Evolutionary conservation across 306 rosid genomes (phyloP), one percentile per base, ranked within the genome.

Genomic region (Vicia faba): DNA sequence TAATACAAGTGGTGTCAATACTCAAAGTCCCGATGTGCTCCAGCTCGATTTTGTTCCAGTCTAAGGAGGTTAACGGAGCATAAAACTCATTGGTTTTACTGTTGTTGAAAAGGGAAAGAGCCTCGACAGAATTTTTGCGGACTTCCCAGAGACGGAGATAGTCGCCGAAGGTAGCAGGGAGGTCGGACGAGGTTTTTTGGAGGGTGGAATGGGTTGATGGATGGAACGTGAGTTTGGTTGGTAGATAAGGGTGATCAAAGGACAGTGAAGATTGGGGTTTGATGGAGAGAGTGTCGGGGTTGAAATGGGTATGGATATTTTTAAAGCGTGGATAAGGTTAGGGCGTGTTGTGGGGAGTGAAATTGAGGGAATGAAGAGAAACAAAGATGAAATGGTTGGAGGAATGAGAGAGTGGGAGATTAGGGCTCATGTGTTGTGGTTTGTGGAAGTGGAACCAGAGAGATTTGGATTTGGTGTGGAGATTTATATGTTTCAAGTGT

Each of bases 111-210:
- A 93, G 92, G 0, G 93, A 84, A 19, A 88, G 48, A 4, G 96
- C 67, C 10, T 93, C 96, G 11, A 80, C 78, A 50, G 99, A 74
- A 46, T 71, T 33, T 0, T 93, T 91, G 0, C 84, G 81, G 23
- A 93, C 69, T 45, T 90, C 90, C 99, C 99, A 93, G 80, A 93
- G 99, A 70, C 99, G 97, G 66, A 93, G 97, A 66, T 70, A 90
- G 87, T 93, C 97, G 29, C 99, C 99, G 62, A 96, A 93, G 72
- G 98, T 86, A 49, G 98, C 98, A 9, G 89, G 82, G 76, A 92
- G 73, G 74, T 88, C 90, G 71, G 75, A 58, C 33, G 85, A 72
- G 44, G 77, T 64, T 18, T 66, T 66, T 0, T 20, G 81, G 66
- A 83, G 77, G 8, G 86, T 5, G 23, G 82, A 73, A 4, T 81